Evolutionary conservation across 345 rosid genomes (phyloP).

Genomic region (Anastatica hierochuntica): DNA sequence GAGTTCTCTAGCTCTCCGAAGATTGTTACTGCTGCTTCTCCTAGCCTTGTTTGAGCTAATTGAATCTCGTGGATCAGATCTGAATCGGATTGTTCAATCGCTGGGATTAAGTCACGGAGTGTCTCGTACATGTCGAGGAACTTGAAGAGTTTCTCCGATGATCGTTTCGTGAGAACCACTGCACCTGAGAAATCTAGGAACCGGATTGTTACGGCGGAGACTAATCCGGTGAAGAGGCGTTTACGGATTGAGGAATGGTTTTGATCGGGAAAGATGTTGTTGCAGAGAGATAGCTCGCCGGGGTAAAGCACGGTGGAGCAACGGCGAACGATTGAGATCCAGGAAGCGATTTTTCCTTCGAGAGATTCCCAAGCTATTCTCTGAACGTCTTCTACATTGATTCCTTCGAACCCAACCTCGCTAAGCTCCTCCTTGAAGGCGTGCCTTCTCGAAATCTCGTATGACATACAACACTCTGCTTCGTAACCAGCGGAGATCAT

Average conservation of each 20-base stretch:
- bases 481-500: constrained; percentile 70
- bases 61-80: constrained; percentile 38
- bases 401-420: constrained; percentile 44
- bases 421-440: constrained; percentile 41
- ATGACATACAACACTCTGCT: constrained; percentile 49
- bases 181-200: constrained; percentile 62
- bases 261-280: constrained; percentile 33
- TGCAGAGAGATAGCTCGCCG: constrained; percentile 40
- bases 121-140: constrained; percentile 74
- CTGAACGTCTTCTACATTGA: constrained; percentile 66
- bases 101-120: constrained; percentile 36
- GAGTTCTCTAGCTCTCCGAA: constrained; percentile 73
- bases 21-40: constrained; percentile 50
- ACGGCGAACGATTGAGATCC: constrained; percentile 47
- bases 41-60: constrained; percentile 35
- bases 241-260: constrained; percentile 22
- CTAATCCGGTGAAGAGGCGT: constrained; percentile 41
- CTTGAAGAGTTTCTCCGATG: constrained; percentile 73
- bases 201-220: constrained; percentile 34
- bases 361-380: constrained; percentile 62
- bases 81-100: constrained; percentile 22
- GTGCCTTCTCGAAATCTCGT: constrained; percentile 37
- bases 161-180: constrained; percentile 45
- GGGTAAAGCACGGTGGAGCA: constrained; percentile 38
- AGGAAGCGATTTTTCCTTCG: constrained; percentile 54